Percentiles rank a stretch among this genome's conserved stretches.
These are phyloP conservation scores for Ophiostoma fasciatum DNA, from an alignment of 2,329 filamentous ascomycete genomes.

Conservation along the genomic window DNA sequence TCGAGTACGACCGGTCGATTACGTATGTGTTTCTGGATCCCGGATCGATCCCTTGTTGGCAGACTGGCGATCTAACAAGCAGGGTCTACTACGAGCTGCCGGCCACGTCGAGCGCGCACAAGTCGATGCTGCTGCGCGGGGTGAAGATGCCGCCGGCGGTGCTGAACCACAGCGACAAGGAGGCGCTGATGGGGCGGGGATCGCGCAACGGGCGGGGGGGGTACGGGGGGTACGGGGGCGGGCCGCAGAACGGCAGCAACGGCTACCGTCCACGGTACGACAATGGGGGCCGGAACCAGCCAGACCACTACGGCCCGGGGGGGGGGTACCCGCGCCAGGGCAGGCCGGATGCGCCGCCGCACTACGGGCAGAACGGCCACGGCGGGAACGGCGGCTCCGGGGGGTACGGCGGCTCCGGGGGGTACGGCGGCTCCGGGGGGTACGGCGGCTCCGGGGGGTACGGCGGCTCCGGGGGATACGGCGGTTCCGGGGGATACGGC, in stretches of 20 bases:
- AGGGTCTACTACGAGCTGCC: conserved; percentile 84
- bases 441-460: not conserved
- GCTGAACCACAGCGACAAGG: conserved; percentile 62
- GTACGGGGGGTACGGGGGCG: conserved; percentile 23
- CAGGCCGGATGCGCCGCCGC: conserved; percentile 6
- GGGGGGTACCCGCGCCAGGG: conserved; percentile 11
- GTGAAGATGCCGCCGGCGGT: conserved; percentile 57
- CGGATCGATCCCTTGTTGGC: not conserved
- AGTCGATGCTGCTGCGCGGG: conserved; percentile 85
- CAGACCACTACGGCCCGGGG: conserved; percentile 36
- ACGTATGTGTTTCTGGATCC: conserved; percentile 38
- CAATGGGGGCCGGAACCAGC: conserved; percentile 16
- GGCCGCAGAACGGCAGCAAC: not conserved
- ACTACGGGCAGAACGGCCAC: not conserved
- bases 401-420: not conserved
- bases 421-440: not conserved
- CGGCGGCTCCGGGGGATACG: not conserved
- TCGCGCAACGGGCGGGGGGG: conserved; percentile 52
- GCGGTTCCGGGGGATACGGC: not conserved
- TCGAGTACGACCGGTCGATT: conserved; percentile 78
- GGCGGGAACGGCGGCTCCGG: not conserved
- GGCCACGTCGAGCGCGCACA: conserved; percentile 56
- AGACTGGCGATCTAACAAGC: conserved; percentile 14
- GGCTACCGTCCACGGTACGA: conserved; percentile 1
- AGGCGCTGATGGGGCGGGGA: conserved; percentile 52